Evolutionary conservation across 768 basidiomycete species (phyloP).

Genomic region (Exsudoporus frostii): DNA sequence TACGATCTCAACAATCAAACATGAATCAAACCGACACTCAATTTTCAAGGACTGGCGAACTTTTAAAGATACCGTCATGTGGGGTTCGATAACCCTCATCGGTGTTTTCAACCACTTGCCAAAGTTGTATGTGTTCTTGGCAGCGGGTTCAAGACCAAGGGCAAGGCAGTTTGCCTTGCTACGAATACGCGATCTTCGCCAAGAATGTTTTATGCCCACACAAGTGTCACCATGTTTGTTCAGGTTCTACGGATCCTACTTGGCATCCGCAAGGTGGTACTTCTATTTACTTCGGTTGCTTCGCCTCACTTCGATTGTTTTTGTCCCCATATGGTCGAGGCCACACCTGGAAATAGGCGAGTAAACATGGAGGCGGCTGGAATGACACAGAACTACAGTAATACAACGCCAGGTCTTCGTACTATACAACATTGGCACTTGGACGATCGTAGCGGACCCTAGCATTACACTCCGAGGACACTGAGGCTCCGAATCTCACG

Average conservation of each 20-base stretch:
- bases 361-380: neutral
- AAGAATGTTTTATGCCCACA: neutral
- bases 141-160: neutral
- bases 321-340: neutral
- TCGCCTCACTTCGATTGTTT: neutral
- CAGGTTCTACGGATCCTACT: no score
- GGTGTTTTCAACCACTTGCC: neutral
- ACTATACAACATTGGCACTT: constrained; percentile 6
- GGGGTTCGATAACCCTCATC: neutral
- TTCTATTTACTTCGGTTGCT: neutral
- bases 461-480: neutral
- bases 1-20: neutral
- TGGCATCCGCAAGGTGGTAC: neutral
- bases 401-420: constrained; percentile 2
- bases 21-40: neutral
- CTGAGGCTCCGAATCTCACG: constrained; percentile 8
- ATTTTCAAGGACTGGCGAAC: neutral
- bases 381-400: neutral
- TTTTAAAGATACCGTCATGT: no score
- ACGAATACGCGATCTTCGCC: neutral
- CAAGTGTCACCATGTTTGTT: neutral
- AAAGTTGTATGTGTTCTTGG: neutral
- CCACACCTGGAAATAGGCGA: neutral
- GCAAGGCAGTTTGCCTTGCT: neutral
- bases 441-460: neutral